phyloP scores from a whole-genome alignment of 2,329 filamentous ascomycete genomes.

The Sporothrix schenckii region DNA sequence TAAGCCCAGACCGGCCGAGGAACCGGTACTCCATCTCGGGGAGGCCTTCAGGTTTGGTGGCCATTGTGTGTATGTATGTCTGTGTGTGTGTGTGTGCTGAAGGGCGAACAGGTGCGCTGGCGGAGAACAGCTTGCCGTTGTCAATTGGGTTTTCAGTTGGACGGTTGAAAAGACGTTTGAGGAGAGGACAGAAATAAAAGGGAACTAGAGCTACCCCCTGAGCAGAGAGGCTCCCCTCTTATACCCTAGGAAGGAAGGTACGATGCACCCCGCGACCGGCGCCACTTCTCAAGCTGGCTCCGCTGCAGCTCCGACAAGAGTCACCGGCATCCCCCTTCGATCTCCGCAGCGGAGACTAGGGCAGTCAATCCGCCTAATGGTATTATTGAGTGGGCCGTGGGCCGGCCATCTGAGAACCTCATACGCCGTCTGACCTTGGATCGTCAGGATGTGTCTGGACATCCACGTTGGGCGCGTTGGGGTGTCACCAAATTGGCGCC shows the following conservation, averaged over 20 bases:
- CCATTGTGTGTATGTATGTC: not conserved
- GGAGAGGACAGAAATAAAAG: not conserved
- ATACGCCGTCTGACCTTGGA: not conserved
- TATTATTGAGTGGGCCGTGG: not conserved
- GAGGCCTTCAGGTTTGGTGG: constrained; percentile 25
- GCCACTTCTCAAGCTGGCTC: constrained; percentile 2
- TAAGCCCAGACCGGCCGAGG: constrained; percentile 34
- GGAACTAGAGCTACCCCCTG: not conserved
- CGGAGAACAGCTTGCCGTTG: not conserved
- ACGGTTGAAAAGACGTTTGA: not conserved
- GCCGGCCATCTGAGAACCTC: not conserved
- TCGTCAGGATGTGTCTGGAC: constrained; percentile 1
- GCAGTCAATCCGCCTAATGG: not conserved
- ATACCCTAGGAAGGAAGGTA: constrained; percentile 13
- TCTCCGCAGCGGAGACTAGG: constrained; percentile 11
- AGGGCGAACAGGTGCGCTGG: not conserved
- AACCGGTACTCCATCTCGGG: constrained; percentile 34
- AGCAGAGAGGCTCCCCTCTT: not conserved
- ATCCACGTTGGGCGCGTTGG: not conserved
- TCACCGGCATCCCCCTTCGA: constrained; percentile 11
- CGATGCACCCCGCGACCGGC: constrained; percentile 4
- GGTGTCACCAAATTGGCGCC: not conserved
- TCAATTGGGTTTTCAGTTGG: not conserved
- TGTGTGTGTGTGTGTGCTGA: not conserved
- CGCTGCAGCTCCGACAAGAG: constrained; percentile 11